Evolutionary conservation across 192 early-diverging fungal species (phyloP).

Genomic region (Entomortierella chlamydospora): DNA sequence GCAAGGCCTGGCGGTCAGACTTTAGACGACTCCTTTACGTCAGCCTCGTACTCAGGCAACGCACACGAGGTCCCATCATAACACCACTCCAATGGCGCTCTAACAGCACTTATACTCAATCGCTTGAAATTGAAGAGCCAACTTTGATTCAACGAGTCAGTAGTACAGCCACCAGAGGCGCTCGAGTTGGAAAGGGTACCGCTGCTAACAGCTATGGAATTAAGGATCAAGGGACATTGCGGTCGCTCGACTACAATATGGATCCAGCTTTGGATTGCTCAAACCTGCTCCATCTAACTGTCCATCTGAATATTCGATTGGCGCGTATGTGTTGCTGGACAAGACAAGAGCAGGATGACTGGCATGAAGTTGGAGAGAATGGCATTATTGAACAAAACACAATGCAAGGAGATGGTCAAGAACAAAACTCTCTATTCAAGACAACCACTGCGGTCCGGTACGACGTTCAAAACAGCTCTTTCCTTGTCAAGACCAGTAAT

Average conservation of each 20-base stretch:
- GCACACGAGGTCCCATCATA: conserved; percentile 12
- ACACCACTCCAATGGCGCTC: conserved; percentile 19
- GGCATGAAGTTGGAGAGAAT: conserved; percentile 8
- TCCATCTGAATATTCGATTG: conserved; percentile 1
- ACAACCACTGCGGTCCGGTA: conserved; percentile 18
- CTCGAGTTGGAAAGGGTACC: not conserved
- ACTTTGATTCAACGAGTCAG: conserved; percentile 5
- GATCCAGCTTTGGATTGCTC: conserved; percentile 24
- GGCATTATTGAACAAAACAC: not conserved
- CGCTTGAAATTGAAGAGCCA: conserved; percentile 23
- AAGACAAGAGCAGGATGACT: conserved; percentile 12
- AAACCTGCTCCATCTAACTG: conserved; percentile 19
- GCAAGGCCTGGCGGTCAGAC: conserved; percentile 22
- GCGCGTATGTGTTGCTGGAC: conserved; percentile 24
- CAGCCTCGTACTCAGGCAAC: conserved; percentile 7
- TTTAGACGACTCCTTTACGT: conserved; percentile 23
- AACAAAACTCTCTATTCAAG: conserved; percentile 1
- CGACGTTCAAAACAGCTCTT: not conserved
- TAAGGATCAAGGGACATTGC: not conserved
- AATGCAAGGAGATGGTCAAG: not conserved
- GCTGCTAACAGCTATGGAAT: not conserved
- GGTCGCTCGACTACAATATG: conserved; percentile 21
- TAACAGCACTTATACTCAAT: conserved; percentile 15
- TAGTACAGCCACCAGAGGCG: not conserved
- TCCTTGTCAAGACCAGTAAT: conserved; percentile 29